Conservation (phyloP, 2,329 filamentous ascomycete genomes). For the Hymenoscyphus infarciens region DNA sequence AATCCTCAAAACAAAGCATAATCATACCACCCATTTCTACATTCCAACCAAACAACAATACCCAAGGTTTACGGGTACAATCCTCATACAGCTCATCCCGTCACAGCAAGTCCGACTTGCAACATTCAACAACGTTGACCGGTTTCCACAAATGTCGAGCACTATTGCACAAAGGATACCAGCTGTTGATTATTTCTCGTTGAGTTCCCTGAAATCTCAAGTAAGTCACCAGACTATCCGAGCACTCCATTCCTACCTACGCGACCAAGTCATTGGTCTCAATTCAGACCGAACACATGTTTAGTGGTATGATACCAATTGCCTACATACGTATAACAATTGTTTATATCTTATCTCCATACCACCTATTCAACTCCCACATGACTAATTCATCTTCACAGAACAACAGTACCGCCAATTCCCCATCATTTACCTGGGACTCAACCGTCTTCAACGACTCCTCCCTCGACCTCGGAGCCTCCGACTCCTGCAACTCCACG, state of each 20-base stretch:
- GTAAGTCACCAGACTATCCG: constrained; percentile 17
- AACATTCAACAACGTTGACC: background rate
- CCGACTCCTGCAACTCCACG: constrained; percentile 31
- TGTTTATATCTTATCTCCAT: background rate
- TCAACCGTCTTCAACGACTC: constrained; percentile 21
- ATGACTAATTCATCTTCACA: constrained; percentile 13
- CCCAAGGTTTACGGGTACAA: background rate
- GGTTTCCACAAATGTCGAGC: constrained; percentile 17
- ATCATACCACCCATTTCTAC: background rate
- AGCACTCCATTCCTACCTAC: background rate
- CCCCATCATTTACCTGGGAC: constrained; percentile 24
- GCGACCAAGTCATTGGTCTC: background rate
- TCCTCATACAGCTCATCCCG: background rate
- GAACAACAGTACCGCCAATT: constrained; percentile 19
- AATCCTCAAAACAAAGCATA: constrained; percentile 1
- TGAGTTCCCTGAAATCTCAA: constrained; percentile 20
- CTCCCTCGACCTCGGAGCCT: constrained; percentile 15
- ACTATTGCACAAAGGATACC: constrained; percentile 14
- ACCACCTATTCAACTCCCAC: background rate
- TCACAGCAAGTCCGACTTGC: background rate
- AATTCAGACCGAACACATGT: background rate
- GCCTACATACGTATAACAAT: background rate
- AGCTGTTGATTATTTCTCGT: constrained; percentile 23
- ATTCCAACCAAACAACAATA: background rate
- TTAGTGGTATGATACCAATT: background rate